These are phyloP conservation scores for Saturnispora mendoncae DNA, from an alignment of 805 yeast species.

Conservation along the genomic window DNA sequence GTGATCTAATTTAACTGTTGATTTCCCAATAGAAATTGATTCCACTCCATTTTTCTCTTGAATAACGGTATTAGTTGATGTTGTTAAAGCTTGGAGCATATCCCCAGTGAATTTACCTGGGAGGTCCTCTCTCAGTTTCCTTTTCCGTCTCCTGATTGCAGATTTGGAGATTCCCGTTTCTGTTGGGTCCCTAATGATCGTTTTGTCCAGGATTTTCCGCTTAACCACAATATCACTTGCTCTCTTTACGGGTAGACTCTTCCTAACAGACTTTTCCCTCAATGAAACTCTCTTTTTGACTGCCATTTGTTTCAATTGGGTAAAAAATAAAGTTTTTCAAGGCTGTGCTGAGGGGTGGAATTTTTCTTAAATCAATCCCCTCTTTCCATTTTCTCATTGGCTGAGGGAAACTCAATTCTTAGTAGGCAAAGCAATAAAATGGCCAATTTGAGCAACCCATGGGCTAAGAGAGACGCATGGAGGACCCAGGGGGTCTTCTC, in stretches of 20 bases:
- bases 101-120: constrained; percentile 60
- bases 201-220: constrained; percentile 13
- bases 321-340: too few relatives aligned
- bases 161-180: constrained; percentile 54
- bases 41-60: constrained; percentile 13
- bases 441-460: constrained; percentile 32
- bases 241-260: constrained; percentile 2
- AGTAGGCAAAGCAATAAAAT: constrained; percentile 16
- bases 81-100: constrained; percentile 43
- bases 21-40: constrained; percentile 19
- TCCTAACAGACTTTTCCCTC: constrained; percentile 34
- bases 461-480: constrained; percentile 73
- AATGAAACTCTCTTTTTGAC: constrained; percentile 40
- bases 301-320: not conserved
- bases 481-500: constrained; percentile 78
- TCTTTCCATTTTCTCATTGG: too few relatives aligned
- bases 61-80: constrained; percentile 20
- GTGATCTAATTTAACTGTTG: constrained; percentile 30
- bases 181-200: constrained; percentile 21
- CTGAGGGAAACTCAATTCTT: too few relatives aligned
- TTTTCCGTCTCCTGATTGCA: constrained; percentile 53
- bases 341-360: too few relatives aligned
- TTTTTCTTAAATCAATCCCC: too few relatives aligned
- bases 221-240: constrained; percentile 16
- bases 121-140: constrained; percentile 51